Evolutionary conservation across 495 filamentous ascomycete species (phyloP).

Genomic region (Talaromyces wortmannii): DNA sequence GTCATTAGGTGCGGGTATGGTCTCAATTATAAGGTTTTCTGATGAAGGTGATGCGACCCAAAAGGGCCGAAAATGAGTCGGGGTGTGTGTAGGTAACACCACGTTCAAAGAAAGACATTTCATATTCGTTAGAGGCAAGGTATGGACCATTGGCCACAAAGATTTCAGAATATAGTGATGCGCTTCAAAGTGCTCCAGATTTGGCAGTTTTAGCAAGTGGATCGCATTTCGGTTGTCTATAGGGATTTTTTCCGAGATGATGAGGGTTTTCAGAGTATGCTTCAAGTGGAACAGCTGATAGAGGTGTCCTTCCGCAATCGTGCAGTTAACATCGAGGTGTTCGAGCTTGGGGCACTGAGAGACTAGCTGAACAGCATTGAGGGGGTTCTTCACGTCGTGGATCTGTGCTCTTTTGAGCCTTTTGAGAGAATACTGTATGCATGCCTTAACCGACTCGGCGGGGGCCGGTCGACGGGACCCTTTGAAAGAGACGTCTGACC

Average conservation of each 20-base stretch:
- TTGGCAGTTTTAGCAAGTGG: slow-evolving; percentile 30
- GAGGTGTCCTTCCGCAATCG: slow-evolving; percentile 14
- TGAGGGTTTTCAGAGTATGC: slow-evolving; percentile 31
- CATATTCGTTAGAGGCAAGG: slow-evolving; percentile 24
- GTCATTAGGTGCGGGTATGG: too few species aligned
- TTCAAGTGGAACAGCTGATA: slow-evolving; percentile 24
- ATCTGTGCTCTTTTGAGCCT: slow-evolving; percentile 28
- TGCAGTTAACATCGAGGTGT: slow-evolving; percentile 22
- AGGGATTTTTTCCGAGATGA: slow-evolving; percentile 26
- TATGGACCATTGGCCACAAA: slow-evolving; percentile 14
- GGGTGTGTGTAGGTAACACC: background rate
- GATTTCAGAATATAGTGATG: slow-evolving; percentile 15
- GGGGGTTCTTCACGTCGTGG: slow-evolving; percentile 25
- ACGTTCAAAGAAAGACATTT: slow-evolving; percentile 23
- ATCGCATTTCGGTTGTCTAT: slow-evolving; percentile 23
- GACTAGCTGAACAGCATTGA: slow-evolving; percentile 11
- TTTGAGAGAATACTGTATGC: slow-evolving; percentile 21
- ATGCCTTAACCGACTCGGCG: slow-evolving; percentile 31
- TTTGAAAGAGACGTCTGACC: slow-evolving; percentile 46
- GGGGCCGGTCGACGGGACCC: slow-evolving; percentile 29
- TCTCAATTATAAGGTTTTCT: background rate
- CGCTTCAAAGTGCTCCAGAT: slow-evolving; percentile 35
- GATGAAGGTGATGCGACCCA: background rate
- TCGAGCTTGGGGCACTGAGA: slow-evolving; percentile 28
- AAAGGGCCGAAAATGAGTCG: background rate